Base-by-base conservation (phyloP, 805 yeast genomes). In the Monosporozyma yasuniensis region DNA sequence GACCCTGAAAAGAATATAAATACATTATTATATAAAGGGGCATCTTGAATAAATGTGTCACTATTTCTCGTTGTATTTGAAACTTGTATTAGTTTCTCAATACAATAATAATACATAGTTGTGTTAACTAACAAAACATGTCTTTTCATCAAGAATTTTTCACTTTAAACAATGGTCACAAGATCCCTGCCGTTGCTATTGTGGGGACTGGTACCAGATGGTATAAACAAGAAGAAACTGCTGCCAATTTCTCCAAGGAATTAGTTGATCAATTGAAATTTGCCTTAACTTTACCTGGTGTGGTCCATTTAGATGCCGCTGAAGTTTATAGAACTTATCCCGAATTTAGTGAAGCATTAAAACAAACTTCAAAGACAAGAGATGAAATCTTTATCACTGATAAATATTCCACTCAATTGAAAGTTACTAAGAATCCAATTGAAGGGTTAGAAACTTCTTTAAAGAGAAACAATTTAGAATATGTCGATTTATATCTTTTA, bases 161-260 rank as follows among this genome's bases (percentile, higher is more conserved):
- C 30, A 61, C 60, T 25, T 50, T 67, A 35, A 58, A 54, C 50
- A 72, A 72, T 58, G 74, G 73, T 1, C 64, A 67, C 50, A 65
- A 68, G 53, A 66, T 72, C 34, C 76, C 76, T 25, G 74, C 73
- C 6, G 63, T 80, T 46, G 81, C 82, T 28, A 61, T 70, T 51
- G 70, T 79, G 18, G 85, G 85, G 5, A 70, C 81, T 1, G 85
- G 85, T 42, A 79, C 84, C 30, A 74, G 72, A 55, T 80, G 84
- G 83, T 68, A n/a, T 52, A 68, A 72, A 37, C 42, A n/a, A 3
- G 53, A 54, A 4, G 67, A 61, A 30, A 56, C 54, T 2, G 56
- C 59, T 4, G 54, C 56, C 2, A 56, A 51, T 11, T 57, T 68
- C 54, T 64, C 68, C 37, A 50, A 64, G 3, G 59, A 58, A 9